Conservation (phyloP, 306 rosid species). For the Cucumis melo region DNA sequence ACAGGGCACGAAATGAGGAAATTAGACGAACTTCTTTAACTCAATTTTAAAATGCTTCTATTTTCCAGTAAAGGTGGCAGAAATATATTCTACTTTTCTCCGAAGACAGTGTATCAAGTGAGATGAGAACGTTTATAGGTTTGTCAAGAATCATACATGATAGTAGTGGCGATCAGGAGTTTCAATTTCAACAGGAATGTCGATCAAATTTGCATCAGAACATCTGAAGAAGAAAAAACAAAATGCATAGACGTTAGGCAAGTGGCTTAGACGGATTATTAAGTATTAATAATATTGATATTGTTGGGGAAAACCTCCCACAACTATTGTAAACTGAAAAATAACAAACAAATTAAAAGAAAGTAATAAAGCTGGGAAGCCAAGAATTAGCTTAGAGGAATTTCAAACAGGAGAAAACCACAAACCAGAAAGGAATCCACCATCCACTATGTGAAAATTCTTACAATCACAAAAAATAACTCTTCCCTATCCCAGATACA, state of each 20-base stretch:
- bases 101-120: not conserved
- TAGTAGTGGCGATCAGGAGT: slow-evolving; percentile 92
- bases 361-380: too few species aligned
- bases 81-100: not conserved
- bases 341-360: too few species aligned
- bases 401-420: too few species aligned
- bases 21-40: not conserved
- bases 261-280: not conserved
- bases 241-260: not conserved
- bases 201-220: slow-evolving; percentile 54
- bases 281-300: not conserved
- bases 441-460: too few species aligned
- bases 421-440: too few species aligned
- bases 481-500: too few species aligned
- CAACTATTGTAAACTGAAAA: too few species aligned
- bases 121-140: not conserved
- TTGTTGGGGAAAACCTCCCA: too few species aligned
- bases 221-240: slow-evolving; percentile 27
- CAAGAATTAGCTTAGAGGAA: too few species aligned
- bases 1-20: slow-evolving; percentile 5
- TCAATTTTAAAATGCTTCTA: not conserved
- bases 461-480: too few species aligned
- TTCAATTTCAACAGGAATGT: slow-evolving; percentile 88
- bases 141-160: slow-evolving; percentile 35
- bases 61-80: slow-evolving; percentile 1